Evolutionary conservation across 768 basidiomycete genomes (phyloP), one percentile per base, ranked within the genome.

Genomic region (Termitomyces sp.): DNA sequence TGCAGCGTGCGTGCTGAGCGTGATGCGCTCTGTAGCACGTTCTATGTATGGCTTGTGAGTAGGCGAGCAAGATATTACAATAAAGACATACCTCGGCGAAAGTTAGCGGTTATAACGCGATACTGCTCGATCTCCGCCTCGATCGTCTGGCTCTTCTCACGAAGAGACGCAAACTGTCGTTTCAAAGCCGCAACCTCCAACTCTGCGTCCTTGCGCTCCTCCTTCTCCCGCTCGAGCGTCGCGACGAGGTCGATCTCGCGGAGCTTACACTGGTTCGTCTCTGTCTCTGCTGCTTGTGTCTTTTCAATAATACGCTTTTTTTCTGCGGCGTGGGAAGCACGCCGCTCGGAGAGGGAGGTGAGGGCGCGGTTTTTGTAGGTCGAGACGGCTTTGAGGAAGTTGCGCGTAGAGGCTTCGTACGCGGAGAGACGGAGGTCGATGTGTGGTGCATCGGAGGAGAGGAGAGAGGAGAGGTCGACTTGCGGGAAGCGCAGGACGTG

Each of bases 171-270:
- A 3, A 93, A 78, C 67, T 92, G 91, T 32, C 89, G 81, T 65
- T 85, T 86, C 62, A 89, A 80, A 0, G 79, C 77, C 18, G 84
- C 78, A 2, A 88, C 79, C 0, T 82, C 79, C 1, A 86, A 74
- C 67, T 92, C 89, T 0, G 84, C 82, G 51, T 89, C 88, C 66
- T 88, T 88, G 46, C 83, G 76, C 69, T 92, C 91, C 58, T 89
- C 86, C 60, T 87, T 84, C 69, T 92, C 91, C 57, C 78, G 76
- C 65, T 85, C 87, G 54, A 92, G 73, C 11, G 83, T 90, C 90
- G 84, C 82, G 2, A 92, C 80, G 58, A 96, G 80, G 55, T 91
- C 88, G 35, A 92, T 88, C 73, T 95, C 94, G 67, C 79, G 82
- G 55, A 90, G 70, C 66, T 93, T 91, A 74, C 90, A 93, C 48